Evolutionary conservation across 2,329 filamentous ascomycete species (phyloP), one percentile per base, ranked within the genome.

Genomic region (Stemphylium lycopersici): DNA sequence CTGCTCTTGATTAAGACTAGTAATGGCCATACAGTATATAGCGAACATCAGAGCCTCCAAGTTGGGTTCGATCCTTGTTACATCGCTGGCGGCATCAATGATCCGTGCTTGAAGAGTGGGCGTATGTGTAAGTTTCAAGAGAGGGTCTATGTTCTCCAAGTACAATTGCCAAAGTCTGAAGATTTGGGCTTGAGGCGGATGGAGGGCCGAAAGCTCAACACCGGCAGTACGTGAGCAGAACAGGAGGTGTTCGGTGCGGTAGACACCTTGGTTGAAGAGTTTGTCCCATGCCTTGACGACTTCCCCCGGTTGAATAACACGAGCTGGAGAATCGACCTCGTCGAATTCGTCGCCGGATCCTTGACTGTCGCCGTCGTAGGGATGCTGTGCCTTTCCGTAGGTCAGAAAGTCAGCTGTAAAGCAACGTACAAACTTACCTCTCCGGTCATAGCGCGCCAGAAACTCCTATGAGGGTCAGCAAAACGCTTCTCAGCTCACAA

Each of bases 121-220:
- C 6, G 62, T 61, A 42, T 73, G 71, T 1, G 63, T 65, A 12
- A 72, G 58, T 34, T 67, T 68, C 13, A 73, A 42, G 4, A 73
- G 45, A 6, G 71, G 69, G 16, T 72, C 67, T n/a, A 73, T 55
- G 29, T 71, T 71, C 12, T 73, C 87, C 10, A 91, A 76, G 63
- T 87, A 92, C 4, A 87, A 78, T 68, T 91, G 87, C 90, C 90
- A 93, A 6, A 93, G 80, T 45, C 84, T 85, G 1, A 84, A 82
- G 48, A 90, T 86, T 54, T 90, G 87, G 0, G 83, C 84, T 1
- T 86, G 84, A 0, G 85, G 68, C 0, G 89, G 89, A 66, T 90
- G 88, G 5, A 89, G 76, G 34, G 80, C 78, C 12, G 81, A 77
- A 38, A 91, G 73, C 57, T 90, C 83, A 16, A 89, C 83, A 55